These are phyloP conservation scores for Melastoma candidum DNA, from an alignment of 441 rosid species.

Conservation along the genomic window DNA sequence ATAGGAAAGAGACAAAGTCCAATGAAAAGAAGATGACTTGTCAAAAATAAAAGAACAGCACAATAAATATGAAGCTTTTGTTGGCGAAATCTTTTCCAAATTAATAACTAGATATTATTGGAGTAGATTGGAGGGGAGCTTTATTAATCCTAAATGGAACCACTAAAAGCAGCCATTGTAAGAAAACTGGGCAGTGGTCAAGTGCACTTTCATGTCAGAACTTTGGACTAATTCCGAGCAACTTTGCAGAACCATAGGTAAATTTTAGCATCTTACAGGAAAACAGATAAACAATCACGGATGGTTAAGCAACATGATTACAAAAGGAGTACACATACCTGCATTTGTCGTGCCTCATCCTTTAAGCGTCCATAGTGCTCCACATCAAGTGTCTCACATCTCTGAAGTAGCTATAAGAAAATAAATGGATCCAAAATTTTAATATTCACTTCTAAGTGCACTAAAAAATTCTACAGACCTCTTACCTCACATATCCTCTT, in stretches of 20 bases:
- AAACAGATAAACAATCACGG: slow-evolving; percentile 1
- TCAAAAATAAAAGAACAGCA: too few species aligned
- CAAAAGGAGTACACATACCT: slow-evolving; percentile 32
- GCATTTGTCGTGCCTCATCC: slow-evolving; percentile 47
- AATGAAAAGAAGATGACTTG: too few species aligned
- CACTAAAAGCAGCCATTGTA: too few species aligned
- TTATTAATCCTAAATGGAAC: too few species aligned
- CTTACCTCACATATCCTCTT: slow-evolving; percentile 73
- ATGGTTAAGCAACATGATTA: neutral
- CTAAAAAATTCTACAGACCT: slow-evolving; percentile 10
- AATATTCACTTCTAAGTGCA: slow-evolving; percentile 9
- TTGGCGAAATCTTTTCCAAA: too few species aligned
- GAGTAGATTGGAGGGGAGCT: too few species aligned
- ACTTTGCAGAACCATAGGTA: slow-evolving; percentile 9
- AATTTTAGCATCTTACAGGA: slow-evolving; percentile 2
- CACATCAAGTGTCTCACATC: slow-evolving; percentile 52
- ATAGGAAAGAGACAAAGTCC: too few species aligned
- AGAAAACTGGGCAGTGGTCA: too few species aligned
- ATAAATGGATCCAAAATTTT: slow-evolving; percentile 16
- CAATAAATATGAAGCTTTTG: too few species aligned
- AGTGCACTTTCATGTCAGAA: too few species aligned
- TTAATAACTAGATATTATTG: too few species aligned
- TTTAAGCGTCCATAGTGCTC: slow-evolving; percentile 75
- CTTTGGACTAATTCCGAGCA: neutral
- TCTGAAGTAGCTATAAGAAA: slow-evolving; percentile 56